Percentiles rank a stretch among this genome's conserved stretches.
phyloP scores from a whole-genome alignment of 1,139 yeast species.

The Debaryomyces coudertii region DNA sequence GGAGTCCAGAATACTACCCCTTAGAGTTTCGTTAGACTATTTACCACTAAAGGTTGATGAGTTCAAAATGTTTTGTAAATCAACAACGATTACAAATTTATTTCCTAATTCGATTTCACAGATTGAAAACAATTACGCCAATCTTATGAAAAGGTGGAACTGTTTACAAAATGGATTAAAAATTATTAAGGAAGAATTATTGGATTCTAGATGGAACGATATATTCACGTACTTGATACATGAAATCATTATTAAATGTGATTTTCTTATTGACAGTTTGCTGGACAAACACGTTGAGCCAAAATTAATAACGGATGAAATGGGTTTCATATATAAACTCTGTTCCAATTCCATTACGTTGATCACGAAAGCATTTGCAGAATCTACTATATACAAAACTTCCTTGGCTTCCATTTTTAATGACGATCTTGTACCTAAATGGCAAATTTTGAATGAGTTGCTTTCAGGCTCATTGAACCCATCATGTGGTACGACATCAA shows the following conservation, averaged over 20 bases:
- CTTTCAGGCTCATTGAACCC: slow-evolving; percentile 13
- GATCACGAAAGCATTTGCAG: slow-evolving; percentile 36
- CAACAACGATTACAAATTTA: slow-evolving; percentile 17
- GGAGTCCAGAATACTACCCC: slow-evolving; percentile 47
- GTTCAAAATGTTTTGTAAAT: slow-evolving; percentile 34
- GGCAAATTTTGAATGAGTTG: slow-evolving; percentile 36
- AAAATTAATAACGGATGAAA: slow-evolving; percentile 18
- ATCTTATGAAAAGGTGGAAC: slow-evolving; percentile 43
- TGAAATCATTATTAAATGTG: slow-evolving; percentile 39
- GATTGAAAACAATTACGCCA: slow-evolving; percentile 43
- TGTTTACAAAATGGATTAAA: slow-evolving; percentile 42
- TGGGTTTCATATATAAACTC: slow-evolving; percentile 30
- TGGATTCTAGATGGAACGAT: slow-evolving; percentile 60
- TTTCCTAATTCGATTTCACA: slow-evolving; percentile 37
- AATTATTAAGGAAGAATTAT: slow-evolving; percentile 45
- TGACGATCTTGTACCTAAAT: slow-evolving; percentile 30
- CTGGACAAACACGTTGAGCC: slow-evolving; percentile 3
- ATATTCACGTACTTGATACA: slow-evolving; percentile 48
- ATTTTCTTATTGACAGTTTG: slow-evolving; percentile 30
- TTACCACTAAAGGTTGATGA: slow-evolving; percentile 58
- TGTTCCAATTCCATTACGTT: slow-evolving; percentile 40
- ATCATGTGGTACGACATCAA: background rate
- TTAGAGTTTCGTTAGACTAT: slow-evolving; percentile 61
- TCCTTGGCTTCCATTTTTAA: slow-evolving; percentile 26
- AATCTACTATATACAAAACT: slow-evolving; percentile 25